Conservation (phyloP, 1,284 basidiomycete genomes). For the Ustilago curta region DNA sequence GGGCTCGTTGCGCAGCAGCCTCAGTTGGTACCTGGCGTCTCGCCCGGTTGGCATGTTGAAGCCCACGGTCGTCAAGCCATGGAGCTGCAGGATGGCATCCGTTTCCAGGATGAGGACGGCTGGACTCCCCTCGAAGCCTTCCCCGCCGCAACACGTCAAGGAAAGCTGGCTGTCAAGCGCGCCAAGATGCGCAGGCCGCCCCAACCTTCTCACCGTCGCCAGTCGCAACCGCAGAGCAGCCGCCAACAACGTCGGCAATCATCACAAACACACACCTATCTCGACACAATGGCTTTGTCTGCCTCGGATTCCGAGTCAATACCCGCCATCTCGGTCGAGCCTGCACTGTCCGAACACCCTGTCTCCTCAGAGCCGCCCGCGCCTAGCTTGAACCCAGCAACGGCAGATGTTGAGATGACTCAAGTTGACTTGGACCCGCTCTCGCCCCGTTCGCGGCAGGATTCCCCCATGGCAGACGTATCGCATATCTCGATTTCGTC, state of each 20-base stretch:
- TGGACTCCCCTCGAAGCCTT: constrained; percentile 55
- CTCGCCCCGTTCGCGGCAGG: not conserved
- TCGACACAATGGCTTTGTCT: not conserved
- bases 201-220: not conserved
- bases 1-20: constrained; percentile 12
- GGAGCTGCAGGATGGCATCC: constrained; percentile 48
- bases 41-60: constrained; percentile 59
- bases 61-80: constrained; percentile 50
- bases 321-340: constrained; percentile 18
- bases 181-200: constrained; percentile 24
- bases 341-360: not conserved
- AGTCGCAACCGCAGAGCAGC: not conserved
- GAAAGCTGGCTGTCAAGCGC: constrained; percentile 35
- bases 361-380: not conserved
- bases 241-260: not conserved
- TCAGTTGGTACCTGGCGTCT: constrained; percentile 45
- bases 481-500: not conserved
- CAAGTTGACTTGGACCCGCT: constrained; percentile 6
- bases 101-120: constrained; percentile 48
- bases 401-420: constrained; percentile 19
- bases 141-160: constrained; percentile 36
- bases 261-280: not conserved
- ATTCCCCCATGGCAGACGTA: not conserved
- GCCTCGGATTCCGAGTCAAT: not conserved
- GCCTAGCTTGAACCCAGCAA: not conserved